Percentiles rank a stretch among this genome's conserved stretches.
Conservation (phyloP, 176 grass and related monocot genomes). For the Ampelocalamus luodianensis region DNA sequence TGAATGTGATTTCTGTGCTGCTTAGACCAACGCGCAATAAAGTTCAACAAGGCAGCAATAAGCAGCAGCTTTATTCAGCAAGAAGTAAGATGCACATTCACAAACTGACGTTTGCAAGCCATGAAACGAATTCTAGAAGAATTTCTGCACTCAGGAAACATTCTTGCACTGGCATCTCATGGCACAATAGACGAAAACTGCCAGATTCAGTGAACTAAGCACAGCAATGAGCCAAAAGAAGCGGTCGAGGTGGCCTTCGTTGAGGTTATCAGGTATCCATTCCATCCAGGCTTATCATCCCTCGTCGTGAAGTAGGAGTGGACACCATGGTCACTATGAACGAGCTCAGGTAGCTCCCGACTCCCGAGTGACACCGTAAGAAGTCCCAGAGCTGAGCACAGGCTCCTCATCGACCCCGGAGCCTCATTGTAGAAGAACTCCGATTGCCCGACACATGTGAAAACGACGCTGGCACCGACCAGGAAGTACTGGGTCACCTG, state of each 20-base stretch:
- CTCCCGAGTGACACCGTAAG: constrained; percentile 53
- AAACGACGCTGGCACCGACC: constrained; percentile 59
- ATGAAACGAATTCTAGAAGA: not conserved
- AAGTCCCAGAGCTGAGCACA: constrained; percentile 49
- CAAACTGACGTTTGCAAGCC: not conserved
- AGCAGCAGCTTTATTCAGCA: no score
- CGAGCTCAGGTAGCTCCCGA: constrained; percentile 66
- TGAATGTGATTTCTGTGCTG: no score
- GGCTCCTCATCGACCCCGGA: constrained; percentile 61
- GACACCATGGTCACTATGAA: constrained; percentile 54
- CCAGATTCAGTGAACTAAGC: constrained; percentile 49
- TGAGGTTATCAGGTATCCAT: constrained; percentile 65
- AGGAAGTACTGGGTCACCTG: constrained; percentile 68
- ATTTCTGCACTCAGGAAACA: not conserved
- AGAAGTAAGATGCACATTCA: not conserved
- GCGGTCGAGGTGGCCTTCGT: constrained; percentile 60
- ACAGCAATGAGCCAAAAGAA: constrained; percentile 62
- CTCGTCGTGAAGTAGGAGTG: constrained; percentile 38
- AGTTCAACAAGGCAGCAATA: no score
- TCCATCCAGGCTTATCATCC: constrained; percentile 30
- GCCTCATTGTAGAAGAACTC: constrained; percentile 72
- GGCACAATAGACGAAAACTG: constrained; percentile 48
- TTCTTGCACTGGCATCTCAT: constrained; percentile 45
- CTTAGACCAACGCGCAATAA: no score
- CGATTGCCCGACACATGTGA: constrained; percentile 55